Evolutionary conservation across 495 filamentous ascomycete species (phyloP).

Genomic region (Neurospora tetraspora): DNA sequence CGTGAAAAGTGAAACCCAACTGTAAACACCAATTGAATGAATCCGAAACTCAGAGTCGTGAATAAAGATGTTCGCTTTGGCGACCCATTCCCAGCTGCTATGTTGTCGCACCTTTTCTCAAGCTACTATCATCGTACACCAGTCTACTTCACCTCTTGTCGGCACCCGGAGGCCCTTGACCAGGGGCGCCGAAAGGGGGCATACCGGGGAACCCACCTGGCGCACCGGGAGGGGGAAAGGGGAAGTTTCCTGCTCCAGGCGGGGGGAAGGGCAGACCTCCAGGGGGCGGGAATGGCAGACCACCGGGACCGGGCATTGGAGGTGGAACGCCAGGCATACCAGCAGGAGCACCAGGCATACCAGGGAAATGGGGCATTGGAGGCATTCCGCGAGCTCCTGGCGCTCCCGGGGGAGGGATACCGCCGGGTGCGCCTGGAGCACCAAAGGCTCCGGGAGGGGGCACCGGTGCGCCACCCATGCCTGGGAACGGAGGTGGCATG

Average conservation of each 20-base stretch:
- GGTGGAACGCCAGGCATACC: slow-evolving; percentile 10
- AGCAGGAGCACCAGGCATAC: slow-evolving; percentile 33
- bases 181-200: slow-evolving; percentile 19
- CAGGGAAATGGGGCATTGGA: slow-evolving; percentile 54
- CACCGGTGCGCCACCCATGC: slow-evolving; percentile 20
- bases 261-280: slow-evolving; percentile 29
- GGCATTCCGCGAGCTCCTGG: slow-evolving; percentile 48
- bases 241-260: slow-evolving; percentile 25
- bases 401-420: slow-evolving; percentile 28
- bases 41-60: not conserved
- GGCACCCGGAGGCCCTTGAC: slow-evolving; percentile 10
- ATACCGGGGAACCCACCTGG: slow-evolving; percentile 24
- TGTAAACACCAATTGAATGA: not conserved
- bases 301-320: slow-evolving; percentile 25
- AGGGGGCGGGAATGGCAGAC: slow-evolving; percentile 56
- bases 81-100: not conserved
- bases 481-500: slow-evolving; percentile 28
- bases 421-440: slow-evolving; percentile 39
- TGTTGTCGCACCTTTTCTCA: not conserved
- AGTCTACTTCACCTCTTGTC: slow-evolving; percentile 12
- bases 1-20: not conserved
- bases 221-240: slow-evolving; percentile 20
- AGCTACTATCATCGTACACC: not conserved
- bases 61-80: not conserved
- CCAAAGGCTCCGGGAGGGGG: slow-evolving; percentile 29